Conservation (phyloP, 2,329 filamentous ascomycete genomes). For the Aspergillus novofumigatus region DNA sequence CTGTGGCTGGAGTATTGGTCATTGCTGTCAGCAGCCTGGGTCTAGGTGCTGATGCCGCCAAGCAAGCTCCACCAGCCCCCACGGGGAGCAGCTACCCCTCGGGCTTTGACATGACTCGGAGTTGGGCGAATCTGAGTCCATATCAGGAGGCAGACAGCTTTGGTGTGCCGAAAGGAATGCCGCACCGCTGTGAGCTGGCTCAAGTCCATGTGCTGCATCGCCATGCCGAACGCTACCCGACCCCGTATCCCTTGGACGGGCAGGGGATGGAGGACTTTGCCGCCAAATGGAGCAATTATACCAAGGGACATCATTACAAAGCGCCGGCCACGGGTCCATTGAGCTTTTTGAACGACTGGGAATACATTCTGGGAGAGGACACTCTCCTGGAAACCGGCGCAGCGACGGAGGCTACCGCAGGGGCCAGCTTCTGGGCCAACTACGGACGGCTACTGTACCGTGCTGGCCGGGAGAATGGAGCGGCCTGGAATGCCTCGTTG, state of each 20-base stretch:
- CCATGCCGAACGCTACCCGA: slow-evolving; percentile 53
- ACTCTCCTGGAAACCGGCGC: slow-evolving; percentile 50
- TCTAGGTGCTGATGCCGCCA: background rate
- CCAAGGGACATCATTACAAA: slow-evolving; percentile 29
- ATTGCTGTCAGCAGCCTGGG: background rate
- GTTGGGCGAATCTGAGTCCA: slow-evolving; percentile 30
- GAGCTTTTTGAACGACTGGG: slow-evolving; percentile 51
- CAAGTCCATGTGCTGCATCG: slow-evolving; percentile 53
- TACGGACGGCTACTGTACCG: slow-evolving; percentile 54
- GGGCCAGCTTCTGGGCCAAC: slow-evolving; percentile 51
- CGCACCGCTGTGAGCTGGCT: slow-evolving; percentile 53
- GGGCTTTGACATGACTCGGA: slow-evolving; percentile 29
- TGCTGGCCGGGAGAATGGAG: slow-evolving; percentile 41
- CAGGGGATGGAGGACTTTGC: slow-evolving; percentile 47
- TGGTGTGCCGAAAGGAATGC: slow-evolving; percentile 40
- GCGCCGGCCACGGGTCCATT: slow-evolving; percentile 45
- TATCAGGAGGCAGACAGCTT: slow-evolving; percentile 25
- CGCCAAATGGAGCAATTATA: slow-evolving; percentile 47
- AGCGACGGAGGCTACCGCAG: slow-evolving; percentile 47
- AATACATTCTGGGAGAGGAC: slow-evolving; percentile 44
- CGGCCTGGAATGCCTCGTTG: slow-evolving; percentile 45
- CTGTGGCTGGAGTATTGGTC: background rate
- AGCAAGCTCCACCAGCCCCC: slow-evolving; percentile 10
- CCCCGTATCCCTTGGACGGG: slow-evolving; percentile 45
- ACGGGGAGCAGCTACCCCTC: slow-evolving; percentile 23